phyloP scores from a whole-genome alignment of 148 eudicot genomes.

The Cornus kousa region DNA sequence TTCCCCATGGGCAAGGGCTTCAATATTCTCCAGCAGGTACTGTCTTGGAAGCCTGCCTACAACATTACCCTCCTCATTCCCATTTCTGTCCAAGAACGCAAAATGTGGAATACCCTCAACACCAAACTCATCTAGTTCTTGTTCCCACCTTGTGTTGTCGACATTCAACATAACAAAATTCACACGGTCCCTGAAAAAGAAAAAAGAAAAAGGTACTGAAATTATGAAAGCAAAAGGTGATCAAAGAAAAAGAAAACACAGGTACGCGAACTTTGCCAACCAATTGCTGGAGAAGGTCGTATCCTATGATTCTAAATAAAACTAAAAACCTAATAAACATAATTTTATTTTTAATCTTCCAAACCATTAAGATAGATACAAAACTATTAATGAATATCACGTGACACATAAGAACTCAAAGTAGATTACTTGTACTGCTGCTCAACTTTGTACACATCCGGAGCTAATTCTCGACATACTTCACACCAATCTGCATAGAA shows the following conservation, averaged over 20 bases:
- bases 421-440: slow-evolving; percentile 73
- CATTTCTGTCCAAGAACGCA: slow-evolving; percentile 82
- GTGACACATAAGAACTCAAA: neutral
- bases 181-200: slow-evolving; percentile 66
- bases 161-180: slow-evolving; percentile 98
- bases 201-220: no score
- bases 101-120: slow-evolving; percentile 99
- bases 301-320: neutral
- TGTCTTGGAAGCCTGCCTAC: slow-evolving; percentile 84
- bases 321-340: neutral
- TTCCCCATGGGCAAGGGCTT: slow-evolving; percentile 76
- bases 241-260: neutral
- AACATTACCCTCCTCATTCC: slow-evolving; percentile 91
- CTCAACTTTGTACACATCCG: slow-evolving; percentile 89
- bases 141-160: slow-evolving; percentile 98
- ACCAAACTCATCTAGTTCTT: slow-evolving; percentile 96
- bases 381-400: neutral
- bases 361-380: neutral
- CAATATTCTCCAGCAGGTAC: slow-evolving; percentile 72
- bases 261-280: neutral
- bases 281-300: neutral
- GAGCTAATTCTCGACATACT: slow-evolving; percentile 94
- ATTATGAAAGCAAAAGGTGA: neutral
- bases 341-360: neutral
- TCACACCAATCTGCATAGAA: slow-evolving; percentile 99